These are phyloP conservation scores for Spatholobus suberectus DNA, from an alignment of 306 rosid genomes.

Conservation along the genomic window DNA sequence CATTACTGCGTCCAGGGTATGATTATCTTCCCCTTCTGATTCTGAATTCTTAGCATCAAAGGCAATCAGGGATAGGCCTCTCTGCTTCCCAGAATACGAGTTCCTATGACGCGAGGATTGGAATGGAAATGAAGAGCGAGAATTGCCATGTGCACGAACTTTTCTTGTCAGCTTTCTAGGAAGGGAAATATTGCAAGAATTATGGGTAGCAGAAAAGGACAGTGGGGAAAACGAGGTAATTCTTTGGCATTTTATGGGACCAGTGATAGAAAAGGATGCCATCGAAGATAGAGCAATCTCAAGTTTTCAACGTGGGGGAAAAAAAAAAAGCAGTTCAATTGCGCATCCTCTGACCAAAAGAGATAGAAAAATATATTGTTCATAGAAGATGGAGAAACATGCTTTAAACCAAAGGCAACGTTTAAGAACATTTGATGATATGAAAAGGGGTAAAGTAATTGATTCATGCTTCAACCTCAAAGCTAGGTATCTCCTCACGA, in stretches of 20 bases:
- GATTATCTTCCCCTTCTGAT: constrained; percentile 43
- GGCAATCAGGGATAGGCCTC: constrained; percentile 36
- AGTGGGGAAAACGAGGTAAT: constrained; percentile 34
- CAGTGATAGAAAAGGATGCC: constrained; percentile 43
- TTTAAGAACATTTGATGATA: constrained; percentile 32
- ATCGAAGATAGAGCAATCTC: constrained; percentile 42
- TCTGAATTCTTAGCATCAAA: constrained; percentile 51
- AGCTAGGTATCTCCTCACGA: constrained; percentile 47
- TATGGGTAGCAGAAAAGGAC: constrained; percentile 26
- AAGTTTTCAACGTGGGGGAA: constrained; percentile 15
- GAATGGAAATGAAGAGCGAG: constrained; percentile 32
- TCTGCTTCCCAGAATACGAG: constrained; percentile 36
- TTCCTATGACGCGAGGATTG: constrained; percentile 28
- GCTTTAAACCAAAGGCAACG: constrained; percentile 26
- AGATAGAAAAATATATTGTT: not conserved
- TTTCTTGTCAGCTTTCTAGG: constrained; percentile 32
- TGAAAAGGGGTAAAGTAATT: constrained; percentile 39
- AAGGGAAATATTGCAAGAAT: not conserved
- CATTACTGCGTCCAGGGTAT: constrained; percentile 42
- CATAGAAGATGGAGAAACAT: not conserved
- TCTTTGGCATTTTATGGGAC: constrained; percentile 39
- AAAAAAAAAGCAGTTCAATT: not conserved
- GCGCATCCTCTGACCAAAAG: constrained; percentile 24
- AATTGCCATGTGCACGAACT: constrained; percentile 27
- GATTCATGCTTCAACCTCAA: constrained; percentile 37